phyloP scores from a whole-genome alignment of 192 early-diverging fungal genomes.

The Dimargaris xerosporica region DNA sequence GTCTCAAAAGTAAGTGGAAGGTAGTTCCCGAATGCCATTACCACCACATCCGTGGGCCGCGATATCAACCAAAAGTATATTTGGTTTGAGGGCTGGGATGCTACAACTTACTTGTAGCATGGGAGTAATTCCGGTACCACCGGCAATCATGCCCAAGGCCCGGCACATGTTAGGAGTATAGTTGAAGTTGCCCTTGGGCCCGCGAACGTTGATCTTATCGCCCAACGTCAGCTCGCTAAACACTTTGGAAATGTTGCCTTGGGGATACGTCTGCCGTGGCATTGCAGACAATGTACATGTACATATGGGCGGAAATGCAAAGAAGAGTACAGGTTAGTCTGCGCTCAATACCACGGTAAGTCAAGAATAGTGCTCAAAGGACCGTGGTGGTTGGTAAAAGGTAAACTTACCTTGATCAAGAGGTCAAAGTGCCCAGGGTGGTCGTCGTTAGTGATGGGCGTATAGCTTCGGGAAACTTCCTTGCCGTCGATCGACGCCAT shows the following conservation, averaged over 20 bases:
- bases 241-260: constrained; percentile 64
- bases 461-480: constrained; percentile 74
- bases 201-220: constrained; percentile 57
- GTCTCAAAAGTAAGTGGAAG: no score
- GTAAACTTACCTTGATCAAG: constrained; percentile 59
- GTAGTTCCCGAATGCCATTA: no score
- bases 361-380: no score
- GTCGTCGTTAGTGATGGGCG: constrained; percentile 72
- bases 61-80: constrained; percentile 1
- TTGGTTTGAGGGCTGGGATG: neutral
- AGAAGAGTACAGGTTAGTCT: no score
- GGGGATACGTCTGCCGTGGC: constrained; percentile 44
- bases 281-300: no score
- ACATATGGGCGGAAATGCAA: no score
- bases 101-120: constrained; percentile 69
- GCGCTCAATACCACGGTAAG: no score
- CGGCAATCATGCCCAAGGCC: constrained; percentile 81
- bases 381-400: no score
- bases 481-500: constrained; percentile 74
- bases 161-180: constrained; percentile 70
- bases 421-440: constrained; percentile 81
- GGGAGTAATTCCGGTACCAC: constrained; percentile 91
- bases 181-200: constrained; percentile 80
- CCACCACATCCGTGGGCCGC: no score
- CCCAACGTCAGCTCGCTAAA: constrained; percentile 53